Evolutionary conservation across 108 stramenopile genomes (phyloP).

Genomic region (Stephanodiscus triporus): DNA sequence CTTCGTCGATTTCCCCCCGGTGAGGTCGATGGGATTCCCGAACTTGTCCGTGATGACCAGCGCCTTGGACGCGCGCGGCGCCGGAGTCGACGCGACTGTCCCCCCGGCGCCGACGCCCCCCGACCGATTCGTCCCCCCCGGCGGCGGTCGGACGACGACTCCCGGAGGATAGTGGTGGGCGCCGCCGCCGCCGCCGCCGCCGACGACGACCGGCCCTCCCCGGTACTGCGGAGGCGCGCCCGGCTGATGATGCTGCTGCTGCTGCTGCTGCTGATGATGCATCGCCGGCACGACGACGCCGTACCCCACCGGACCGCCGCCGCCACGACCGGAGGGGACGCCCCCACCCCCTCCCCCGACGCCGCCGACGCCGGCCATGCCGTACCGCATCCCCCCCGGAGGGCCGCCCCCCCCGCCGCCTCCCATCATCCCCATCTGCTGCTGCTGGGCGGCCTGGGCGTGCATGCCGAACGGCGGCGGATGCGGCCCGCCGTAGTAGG

Average conservation of each 20-base stretch:
- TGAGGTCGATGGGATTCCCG: constrained; percentile 69
- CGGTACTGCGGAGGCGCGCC: background rate
- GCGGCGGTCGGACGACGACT: too few species aligned
- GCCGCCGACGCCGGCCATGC: background rate
- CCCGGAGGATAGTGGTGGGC: too few species aligned
- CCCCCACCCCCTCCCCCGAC: background rate
- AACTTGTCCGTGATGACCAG: constrained; percentile 57
- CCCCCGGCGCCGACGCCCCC: background rate
- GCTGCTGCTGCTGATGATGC: constrained; percentile 11
- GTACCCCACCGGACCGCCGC: background rate
- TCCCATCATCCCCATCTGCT: background rate
- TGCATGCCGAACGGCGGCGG: background rate
- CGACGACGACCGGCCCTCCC: background rate
- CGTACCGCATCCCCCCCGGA: background rate
- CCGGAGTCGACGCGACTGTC: background rate
- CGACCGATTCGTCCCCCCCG: background rate
- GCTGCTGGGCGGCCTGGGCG: background rate
- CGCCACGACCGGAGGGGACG: background rate
- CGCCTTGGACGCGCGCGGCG: constrained; percentile 12
- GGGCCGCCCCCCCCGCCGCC: background rate
- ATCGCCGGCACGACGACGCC: background rate
- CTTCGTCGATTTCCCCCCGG: constrained; percentile 14
- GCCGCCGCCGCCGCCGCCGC: background rate
- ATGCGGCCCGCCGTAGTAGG: background rate
- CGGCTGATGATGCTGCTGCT: constrained; percentile 10